Evolutionary conservation across 345 rosid species (phyloP).

Genomic region (Dimocarpus longan): DNA sequence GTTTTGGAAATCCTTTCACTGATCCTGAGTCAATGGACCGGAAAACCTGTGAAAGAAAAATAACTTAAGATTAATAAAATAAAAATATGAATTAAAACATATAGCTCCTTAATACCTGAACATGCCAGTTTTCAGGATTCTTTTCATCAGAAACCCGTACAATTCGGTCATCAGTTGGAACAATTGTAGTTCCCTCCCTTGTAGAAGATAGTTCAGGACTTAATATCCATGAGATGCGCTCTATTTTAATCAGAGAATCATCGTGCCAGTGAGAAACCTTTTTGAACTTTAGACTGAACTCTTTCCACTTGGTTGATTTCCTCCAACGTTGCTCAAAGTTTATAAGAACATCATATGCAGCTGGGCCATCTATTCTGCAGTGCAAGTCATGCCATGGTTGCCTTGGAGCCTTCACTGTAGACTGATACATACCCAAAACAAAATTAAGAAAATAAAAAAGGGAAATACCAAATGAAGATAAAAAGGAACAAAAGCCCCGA

Average conservation of each 20-base stretch:
- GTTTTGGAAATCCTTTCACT: constrained; percentile 78
- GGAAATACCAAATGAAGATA: neutral
- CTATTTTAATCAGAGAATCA: constrained; percentile 79
- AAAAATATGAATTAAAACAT: constrained; percentile 2
- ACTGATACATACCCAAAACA: constrained; percentile 36
- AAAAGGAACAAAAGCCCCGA: constrained; percentile 5
- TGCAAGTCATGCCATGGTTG: constrained; percentile 99
- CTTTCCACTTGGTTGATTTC: constrained; percentile 78
- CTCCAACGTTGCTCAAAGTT: constrained; percentile 99
- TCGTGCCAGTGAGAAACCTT: constrained; percentile 70
- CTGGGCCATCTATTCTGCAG: constrained; percentile 89
- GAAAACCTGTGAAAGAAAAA: constrained; percentile 55
- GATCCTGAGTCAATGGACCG: constrained; percentile 89
- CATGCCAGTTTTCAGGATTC: constrained; percentile 79
- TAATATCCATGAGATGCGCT: constrained; percentile 90
- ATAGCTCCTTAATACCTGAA: constrained; percentile 53
- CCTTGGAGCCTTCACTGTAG: constrained; percentile 76
- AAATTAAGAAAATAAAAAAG: constrained; percentile 10
- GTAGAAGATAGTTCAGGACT: constrained; percentile 51
- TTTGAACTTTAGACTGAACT: constrained; percentile 61
- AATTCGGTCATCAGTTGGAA: constrained; percentile 55
- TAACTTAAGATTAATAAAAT: neutral
- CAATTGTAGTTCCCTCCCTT: constrained; percentile 43
- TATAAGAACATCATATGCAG: constrained; percentile 91
- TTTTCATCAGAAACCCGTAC: constrained; percentile 58